A percentile compares a stretch with the other conserved stretches of the same genome.
Evolutionary conservation across 2,329 filamentous ascomycete genomes (phyloP).

Genomic region (Clonostachys chloroleuca): DNA sequence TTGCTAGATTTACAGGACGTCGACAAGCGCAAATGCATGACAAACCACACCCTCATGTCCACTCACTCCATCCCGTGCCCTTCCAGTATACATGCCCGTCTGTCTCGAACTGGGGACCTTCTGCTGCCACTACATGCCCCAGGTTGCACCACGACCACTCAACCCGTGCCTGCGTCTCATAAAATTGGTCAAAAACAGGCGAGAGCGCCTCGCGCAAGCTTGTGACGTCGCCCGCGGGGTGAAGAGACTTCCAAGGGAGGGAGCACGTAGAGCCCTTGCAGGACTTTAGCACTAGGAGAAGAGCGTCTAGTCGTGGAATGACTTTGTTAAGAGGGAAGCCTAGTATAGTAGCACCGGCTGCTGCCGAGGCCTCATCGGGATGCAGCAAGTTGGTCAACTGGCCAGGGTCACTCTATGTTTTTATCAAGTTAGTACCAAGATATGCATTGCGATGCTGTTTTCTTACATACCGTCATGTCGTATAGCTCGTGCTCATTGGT

Average conservation of each 20-base stretch:
- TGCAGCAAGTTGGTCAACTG: neutral
- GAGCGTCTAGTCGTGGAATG: constrained; percentile 41
- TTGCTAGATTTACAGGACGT: too few relatives aligned
- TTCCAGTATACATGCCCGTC: too few relatives aligned
- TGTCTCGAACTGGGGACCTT: constrained; percentile 33
- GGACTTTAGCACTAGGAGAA: constrained; percentile 56
- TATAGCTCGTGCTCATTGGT: constrained; percentile 62
- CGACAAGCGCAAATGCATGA: too few relatives aligned
- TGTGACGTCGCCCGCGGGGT: constrained; percentile 46
- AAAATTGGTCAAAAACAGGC: constrained; percentile 43
- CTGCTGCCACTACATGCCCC: constrained; percentile 49
- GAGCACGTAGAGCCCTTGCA: constrained; percentile 48
- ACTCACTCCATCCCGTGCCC: too few relatives aligned
- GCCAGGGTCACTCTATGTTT: neutral
- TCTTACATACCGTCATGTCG: constrained; percentile 36
- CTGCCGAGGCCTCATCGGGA: too few relatives aligned
- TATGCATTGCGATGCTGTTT: too few relatives aligned
- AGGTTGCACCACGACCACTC: constrained; percentile 44
- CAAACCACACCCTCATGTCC: too few relatives aligned
- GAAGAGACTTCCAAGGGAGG: constrained; percentile 49
- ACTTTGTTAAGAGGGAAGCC: too few relatives aligned
- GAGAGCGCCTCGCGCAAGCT: constrained; percentile 44
- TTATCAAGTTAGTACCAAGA: too few relatives aligned
- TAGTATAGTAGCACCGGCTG: too few relatives aligned
- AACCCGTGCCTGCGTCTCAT: constrained; percentile 39